Base-by-base conservation (phyloP, 1,139 yeast species). In the Candida sp. region DNA sequence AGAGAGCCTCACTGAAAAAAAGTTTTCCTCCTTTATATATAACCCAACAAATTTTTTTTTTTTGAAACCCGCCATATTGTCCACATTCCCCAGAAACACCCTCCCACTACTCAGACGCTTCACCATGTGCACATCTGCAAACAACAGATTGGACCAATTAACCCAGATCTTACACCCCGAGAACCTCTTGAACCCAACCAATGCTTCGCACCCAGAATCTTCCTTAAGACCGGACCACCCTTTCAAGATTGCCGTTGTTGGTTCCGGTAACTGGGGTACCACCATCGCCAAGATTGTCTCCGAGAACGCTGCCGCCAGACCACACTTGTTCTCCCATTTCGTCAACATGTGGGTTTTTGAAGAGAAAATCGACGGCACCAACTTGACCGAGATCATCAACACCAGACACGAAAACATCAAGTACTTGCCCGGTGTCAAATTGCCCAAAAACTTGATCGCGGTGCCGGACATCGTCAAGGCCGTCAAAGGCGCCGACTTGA, bases 281-380 rank as follows among this genome's bases (percentile, higher is more conserved):
- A 93, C 98, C 5, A 92, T 93, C 49, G 97, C 98, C 58, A 93
- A 93, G 73, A 87, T 93, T 48, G 86, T 92, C 38, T 92, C 97
- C 35, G 98, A 93, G 71, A 92, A 91, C 72, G 76, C 93, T 45
- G 77, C 77, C 40, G 86, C 81, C 60, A 80, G 88, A 71, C 85
- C 91, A 26, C 77, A 83, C 41, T 70, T 89, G 57, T 93, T 93
- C 66, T 81, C 83, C 49, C 70, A 74, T 51, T 73, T 80, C 46
- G 97, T 93, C 44, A 83, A 85, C 61, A 92, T 93, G 98, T 93
- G 98, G 98, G 98, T 93, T 31, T 90, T 79, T 63, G 93, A 93
- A 70, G 98, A 93, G 73, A 68, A 78, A 54, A 72, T 86, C 50
- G 85, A 84, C 49, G 97, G 88, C 53, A 70, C 73, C 69, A 90